phyloP scores from a whole-genome alignment of 352 stramenopile genomes.

The Aphanomyces invadans region DNA sequence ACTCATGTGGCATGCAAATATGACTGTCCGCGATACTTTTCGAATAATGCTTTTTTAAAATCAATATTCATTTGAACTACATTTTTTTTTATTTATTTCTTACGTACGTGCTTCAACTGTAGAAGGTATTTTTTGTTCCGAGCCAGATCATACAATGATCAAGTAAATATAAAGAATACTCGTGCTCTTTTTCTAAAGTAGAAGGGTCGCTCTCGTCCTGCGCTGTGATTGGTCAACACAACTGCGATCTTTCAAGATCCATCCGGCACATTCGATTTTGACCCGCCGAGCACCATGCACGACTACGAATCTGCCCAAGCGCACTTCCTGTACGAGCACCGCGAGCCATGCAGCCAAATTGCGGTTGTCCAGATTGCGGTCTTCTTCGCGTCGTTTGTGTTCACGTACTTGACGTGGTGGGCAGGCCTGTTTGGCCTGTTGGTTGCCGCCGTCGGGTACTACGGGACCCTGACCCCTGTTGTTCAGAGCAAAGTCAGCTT shows the following conservation, averaged over 20 bases:
- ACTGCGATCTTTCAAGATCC: slow-evolving; percentile 17
- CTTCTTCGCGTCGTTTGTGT: slow-evolving; percentile 62
- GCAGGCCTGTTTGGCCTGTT: slow-evolving; percentile 65
- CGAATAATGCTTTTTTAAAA: too few relatives aligned
- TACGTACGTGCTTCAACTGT: background rate
- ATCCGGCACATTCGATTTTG: slow-evolving; percentile 6
- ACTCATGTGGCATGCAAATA: too few relatives aligned
- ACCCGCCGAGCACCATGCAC: slow-evolving; percentile 36
- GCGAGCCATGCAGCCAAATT: slow-evolving; percentile 75
- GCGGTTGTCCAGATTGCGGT: slow-evolving; percentile 62
- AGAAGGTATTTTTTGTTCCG: too few relatives aligned
- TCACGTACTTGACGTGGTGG: slow-evolving; percentile 81
- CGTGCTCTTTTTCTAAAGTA: slow-evolving; percentile 5
- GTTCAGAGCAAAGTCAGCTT: slow-evolving; percentile 86
- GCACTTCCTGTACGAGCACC: slow-evolving; percentile 77
- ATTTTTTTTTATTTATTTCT: slow-evolving; percentile 1
- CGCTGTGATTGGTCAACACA: background rate
- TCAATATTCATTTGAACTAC: background rate
- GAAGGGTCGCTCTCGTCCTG: background rate
- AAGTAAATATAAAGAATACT: background rate
- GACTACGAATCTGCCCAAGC: slow-evolving; percentile 68
- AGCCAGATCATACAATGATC: background rate
- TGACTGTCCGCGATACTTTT: too few relatives aligned
- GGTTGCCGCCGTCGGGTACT: slow-evolving; percentile 74
- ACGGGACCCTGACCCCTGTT: slow-evolving; percentile 68